Evolutionary conservation across 2,329 filamentous ascomycete species (phyloP), one percentile per base, ranked within the genome.

Genomic region (Penicillium corylophilum): DNA sequence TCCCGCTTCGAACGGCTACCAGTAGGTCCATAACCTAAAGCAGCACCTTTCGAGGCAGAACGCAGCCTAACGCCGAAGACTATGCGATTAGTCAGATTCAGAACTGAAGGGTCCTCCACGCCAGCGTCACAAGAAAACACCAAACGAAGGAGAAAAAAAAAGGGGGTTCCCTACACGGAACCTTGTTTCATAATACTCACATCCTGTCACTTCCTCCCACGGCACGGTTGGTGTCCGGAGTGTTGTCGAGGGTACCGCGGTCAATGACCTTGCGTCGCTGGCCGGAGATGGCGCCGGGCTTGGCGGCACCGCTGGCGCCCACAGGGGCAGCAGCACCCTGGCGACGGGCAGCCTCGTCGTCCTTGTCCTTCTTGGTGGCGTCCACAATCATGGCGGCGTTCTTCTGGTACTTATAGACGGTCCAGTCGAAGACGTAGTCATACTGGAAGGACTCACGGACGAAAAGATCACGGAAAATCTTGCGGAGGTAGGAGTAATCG

Each of bases 371-470:
- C 73, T 82, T 86, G 61, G 85, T 86, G 64, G 88, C 89, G 74
- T 93, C 87, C 64, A 90, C 89, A 73, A 95, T 95, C 69, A 91
- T 91, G 78, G 95, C 90, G 49, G 92, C 92, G 67, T 96, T 97
- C 87, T 96, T 96, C 84, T 96, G 92, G 82, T 97, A 96, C 82
- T 97, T 97, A 85, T 96, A 97, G 68, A 97, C 94, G 54, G 94
- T 99, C 94, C 94, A 99, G 79, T 99, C 94, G 69, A 99, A 99
- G 66, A 99, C 94, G 67, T 99, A 97, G 77, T 99, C 94, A 76
- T 99, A 97, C 80, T 99, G 94, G 86, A 97, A 99, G 50, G 93
- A 94, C 77, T 97, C 94, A 58, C 94, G 91, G 64, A 99, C 94
- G 70, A 99, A 99, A 54, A 99, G 86, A 72, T 99, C 94, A 59